phyloP scores from a whole-genome alignment of 495 filamentous ascomycete species.

The Tuber microsphaerosporum region DNA sequence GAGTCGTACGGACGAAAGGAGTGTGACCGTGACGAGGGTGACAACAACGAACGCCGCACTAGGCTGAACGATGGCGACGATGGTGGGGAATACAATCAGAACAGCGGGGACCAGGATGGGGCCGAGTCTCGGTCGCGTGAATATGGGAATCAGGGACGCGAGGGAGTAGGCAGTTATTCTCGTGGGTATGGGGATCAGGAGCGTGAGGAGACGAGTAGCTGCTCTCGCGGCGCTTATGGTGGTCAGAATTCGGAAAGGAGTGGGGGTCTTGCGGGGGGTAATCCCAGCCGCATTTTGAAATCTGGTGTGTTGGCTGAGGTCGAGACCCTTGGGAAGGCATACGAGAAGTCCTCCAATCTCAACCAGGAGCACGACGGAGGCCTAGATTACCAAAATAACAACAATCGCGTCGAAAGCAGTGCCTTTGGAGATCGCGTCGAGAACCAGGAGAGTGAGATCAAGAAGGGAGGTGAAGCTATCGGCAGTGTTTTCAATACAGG shows the following conservation, averaged over 20 bases:
- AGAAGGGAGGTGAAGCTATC: background rate
- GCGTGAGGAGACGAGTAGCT: background rate
- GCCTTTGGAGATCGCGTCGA: constrained; percentile 25
- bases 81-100: background rate
- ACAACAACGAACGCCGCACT: constrained; percentile 1
- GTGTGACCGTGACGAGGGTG: background rate
- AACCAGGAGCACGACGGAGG: constrained; percentile 9
- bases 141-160: background rate
- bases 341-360: constrained; percentile 23
- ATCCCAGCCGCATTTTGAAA: constrained; percentile 12
- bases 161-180: background rate
- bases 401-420: constrained; percentile 10
- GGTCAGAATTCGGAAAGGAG: background rate
- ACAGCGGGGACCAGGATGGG: background rate
- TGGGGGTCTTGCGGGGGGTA: background rate
- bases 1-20: background rate
- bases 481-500: background rate
- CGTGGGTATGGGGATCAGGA: background rate
- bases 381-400: constrained; percentile 1
- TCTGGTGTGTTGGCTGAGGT: constrained; percentile 20
- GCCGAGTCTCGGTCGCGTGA: background rate
- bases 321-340: constrained; percentile 22
- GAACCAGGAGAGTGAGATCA: constrained; percentile 6
- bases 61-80: background rate
- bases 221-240: background rate